phyloP scores from a whole-genome alignment of 2,329 filamentous ascomycete species.

The Rhinocladiella mackenziei region DNA sequence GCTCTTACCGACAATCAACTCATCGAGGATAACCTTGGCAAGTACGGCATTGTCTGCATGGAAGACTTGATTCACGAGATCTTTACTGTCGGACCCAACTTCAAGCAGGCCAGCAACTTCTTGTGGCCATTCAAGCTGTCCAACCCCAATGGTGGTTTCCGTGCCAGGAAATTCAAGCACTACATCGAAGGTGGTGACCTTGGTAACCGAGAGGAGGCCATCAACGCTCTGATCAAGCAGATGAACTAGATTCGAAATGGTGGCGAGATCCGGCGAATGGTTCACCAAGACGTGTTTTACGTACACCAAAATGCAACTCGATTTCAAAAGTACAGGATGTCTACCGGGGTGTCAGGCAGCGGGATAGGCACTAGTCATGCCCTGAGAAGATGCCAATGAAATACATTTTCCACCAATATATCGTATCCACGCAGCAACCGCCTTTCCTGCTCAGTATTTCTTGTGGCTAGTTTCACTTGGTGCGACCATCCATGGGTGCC shows the following conservation, averaged over 20 bases:
- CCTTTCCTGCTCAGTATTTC: no score
- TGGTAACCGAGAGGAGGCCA: slow-evolving; percentile 97
- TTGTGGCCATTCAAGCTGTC: slow-evolving; percentile 99
- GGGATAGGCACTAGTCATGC: slow-evolving; percentile 8
- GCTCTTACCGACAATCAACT: slow-evolving; percentile 96
- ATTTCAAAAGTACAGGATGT: background rate
- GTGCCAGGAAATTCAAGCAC: slow-evolving; percentile 96
- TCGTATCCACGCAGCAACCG: no score
- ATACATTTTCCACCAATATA: no score
- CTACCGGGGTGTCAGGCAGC: slow-evolving; percentile 5
- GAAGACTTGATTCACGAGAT: slow-evolving; percentile 99
- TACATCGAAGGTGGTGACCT: slow-evolving; percentile 98
- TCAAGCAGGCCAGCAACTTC: slow-evolving; percentile 99
- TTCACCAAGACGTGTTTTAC: slow-evolving; percentile 3
- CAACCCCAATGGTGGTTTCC: slow-evolving; percentile 97
- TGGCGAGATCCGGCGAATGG: background rate
- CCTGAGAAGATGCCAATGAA: slow-evolving; percentile 4
- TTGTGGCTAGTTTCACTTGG: no score
- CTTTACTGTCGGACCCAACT: slow-evolving; percentile 97
- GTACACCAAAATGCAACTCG: background rate
- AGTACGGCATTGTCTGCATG: slow-evolving; percentile 98
- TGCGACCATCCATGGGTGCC: no score
- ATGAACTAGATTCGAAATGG: slow-evolving; percentile 78
- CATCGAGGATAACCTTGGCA: slow-evolving; percentile 92
- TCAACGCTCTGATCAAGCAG: slow-evolving; percentile 92